Conservation (phyloP, 352 stramenopile genomes). For the Phytophthora vignae region DNA sequence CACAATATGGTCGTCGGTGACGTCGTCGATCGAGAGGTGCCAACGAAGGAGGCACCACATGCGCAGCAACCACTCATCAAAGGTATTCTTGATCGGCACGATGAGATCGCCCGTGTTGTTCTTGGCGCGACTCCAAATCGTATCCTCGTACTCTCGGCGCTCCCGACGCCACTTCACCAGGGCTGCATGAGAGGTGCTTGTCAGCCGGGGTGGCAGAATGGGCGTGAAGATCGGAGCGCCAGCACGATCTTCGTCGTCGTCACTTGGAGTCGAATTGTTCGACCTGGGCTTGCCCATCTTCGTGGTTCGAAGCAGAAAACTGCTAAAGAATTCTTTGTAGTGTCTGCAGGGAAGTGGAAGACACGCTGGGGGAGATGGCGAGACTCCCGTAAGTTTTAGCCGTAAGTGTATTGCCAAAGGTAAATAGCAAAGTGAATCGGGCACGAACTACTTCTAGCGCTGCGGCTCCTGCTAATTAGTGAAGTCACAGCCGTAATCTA, state of each 20-base stretch:
- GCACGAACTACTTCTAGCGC: too few relatives aligned
- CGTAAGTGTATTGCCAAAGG: too few relatives aligned
- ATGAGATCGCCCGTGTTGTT: not conserved
- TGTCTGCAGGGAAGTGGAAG: too few relatives aligned
- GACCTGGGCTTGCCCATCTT: not conserved
- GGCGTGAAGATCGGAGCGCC: not conserved
- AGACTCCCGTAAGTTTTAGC: too few relatives aligned
- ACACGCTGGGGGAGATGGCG: too few relatives aligned
- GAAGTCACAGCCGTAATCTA: too few relatives aligned
- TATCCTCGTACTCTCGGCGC: constrained; percentile 5
- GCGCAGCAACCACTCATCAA: not conserved
- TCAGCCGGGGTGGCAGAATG: not conserved
- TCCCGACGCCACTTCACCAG: constrained; percentile 2
- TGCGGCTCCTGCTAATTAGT: too few relatives aligned
- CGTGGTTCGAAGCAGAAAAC: not conserved
- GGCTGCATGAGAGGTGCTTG: not conserved
- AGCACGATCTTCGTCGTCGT: not conserved
- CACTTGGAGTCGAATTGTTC: not conserved
- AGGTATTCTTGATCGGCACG: constrained; percentile 10
- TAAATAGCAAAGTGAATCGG: too few relatives aligned
- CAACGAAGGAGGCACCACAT: constrained; percentile 1
- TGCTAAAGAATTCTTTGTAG: constrained; percentile 10
- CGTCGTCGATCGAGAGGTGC: constrained; percentile 1
- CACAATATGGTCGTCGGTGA: not conserved
- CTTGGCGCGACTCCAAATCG: not conserved